Evolutionary conservation across 1,284 basidiomycete genomes (phyloP), one percentile per base, ranked within the genome.

Genomic region (Inonotus hispidus): DNA sequence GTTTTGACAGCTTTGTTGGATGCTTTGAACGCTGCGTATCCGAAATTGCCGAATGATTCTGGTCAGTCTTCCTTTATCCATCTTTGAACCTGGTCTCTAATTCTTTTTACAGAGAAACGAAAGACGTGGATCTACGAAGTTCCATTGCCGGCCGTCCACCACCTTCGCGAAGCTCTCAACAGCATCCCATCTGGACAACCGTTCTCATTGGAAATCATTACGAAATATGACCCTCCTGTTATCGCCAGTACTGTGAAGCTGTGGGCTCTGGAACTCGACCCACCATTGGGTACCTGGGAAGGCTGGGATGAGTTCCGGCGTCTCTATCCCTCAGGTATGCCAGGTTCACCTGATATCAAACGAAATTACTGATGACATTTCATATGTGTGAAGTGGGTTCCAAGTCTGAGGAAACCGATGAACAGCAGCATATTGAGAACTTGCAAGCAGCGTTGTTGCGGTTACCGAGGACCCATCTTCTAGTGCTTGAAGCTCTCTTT

Each of bases 91-190:
- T 37, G 23, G 23, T 37, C 54, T n/a, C 43, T 60, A 14, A 49
- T 25, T 19, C 59, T 23, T 2, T 25, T 49, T 25, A 23, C 68
- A 86, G 95, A 96, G 72, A 90, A 87, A 71, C 85, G 95, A 64
- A 93, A 90, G 74, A 79, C 87, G 1, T 98, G 95, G 95, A 92
- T 98, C 64, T 96, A 97, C 71, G 87, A 92, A 67, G 92, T 95
- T 1, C 92, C 94, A 0, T 80, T 98, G 23, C 77, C 83, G 2
- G 84, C 87, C 32, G 82, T 89, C 4, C 95, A 97, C 69, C 87
- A 88, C 65, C 82, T 97, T 10, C 86, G 95, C 63, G 89, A 92
- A 70, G 81, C 81, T 1, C 78, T 97, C 63, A 95, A 96, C 70
- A 82, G 82, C 23, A 74, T 92, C 11, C 83, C 84, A 4, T 76